Conservation (phyloP, 345 rosid species). For the Eucalyptus marginata region DNA sequence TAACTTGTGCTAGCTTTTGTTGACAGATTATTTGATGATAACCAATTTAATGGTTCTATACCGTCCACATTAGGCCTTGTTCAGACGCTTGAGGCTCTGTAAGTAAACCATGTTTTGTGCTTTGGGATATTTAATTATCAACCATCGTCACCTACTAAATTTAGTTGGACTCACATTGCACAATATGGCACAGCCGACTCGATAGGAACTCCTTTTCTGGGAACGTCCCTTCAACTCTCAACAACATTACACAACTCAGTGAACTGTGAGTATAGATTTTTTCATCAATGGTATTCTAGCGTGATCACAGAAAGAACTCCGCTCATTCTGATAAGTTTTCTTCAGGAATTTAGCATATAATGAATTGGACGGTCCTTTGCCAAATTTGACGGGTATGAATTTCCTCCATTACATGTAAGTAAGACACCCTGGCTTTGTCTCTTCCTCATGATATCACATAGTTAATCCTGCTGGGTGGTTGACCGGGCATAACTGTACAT, state of each 20-base stretch:
- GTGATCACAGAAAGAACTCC: background rate
- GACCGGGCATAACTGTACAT: background rate
- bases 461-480: background rate
- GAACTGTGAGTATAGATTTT: slow-evolving; percentile 18
- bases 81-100: slow-evolving; percentile 17
- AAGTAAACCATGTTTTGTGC: slow-evolving; percentile 3
- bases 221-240: slow-evolving; percentile 11
- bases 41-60: slow-evolving; percentile 14
- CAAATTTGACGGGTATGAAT: slow-evolving; percentile 21
- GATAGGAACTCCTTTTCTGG: slow-evolving; percentile 20
- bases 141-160: background rate
- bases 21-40: slow-evolving; percentile 26
- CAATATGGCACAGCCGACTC: slow-evolving; percentile 16
- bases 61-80: slow-evolving; percentile 20
- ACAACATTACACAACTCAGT: slow-evolving; percentile 4
- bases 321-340: background rate
- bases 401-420: slow-evolving; percentile 24
- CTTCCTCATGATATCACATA: background rate
- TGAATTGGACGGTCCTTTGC: slow-evolving; percentile 13
- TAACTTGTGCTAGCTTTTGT: background rate
- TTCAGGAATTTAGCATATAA: slow-evolving; percentile 24
- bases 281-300: background rate
- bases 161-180: background rate
- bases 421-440: background rate
- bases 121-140: background rate